Evolutionary conservation across 202 grass and related monocot species (phyloP).

Genomic region (Setaria italica): DNA sequence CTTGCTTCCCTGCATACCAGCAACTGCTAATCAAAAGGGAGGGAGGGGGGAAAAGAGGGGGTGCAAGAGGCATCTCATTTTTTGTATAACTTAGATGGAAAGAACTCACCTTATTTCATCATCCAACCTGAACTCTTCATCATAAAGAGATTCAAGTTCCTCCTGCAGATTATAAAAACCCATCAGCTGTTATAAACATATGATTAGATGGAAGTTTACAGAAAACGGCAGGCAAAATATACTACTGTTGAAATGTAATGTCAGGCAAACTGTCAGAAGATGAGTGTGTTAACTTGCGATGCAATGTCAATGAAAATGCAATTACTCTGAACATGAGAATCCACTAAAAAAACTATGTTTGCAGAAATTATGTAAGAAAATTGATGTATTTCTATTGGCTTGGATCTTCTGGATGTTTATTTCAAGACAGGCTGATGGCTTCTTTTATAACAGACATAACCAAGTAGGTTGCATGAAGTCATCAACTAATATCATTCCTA

Average conservation of each 20-base stretch:
- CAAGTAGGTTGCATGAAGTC: neutral
- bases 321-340: constrained; percentile 32
- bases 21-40: constrained; percentile 36
- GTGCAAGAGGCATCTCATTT: neutral
- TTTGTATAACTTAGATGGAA: constrained; percentile 26
- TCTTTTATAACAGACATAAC: constrained; percentile 13
- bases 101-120: constrained; percentile 76
- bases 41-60: neutral
- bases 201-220: constrained; percentile 26
- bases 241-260: constrained; percentile 17
- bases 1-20: constrained; percentile 63
- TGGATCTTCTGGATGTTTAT: constrained; percentile 23
- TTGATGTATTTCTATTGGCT: constrained; percentile 4
- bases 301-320: neutral
- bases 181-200: constrained; percentile 43
- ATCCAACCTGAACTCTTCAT: constrained; percentile 75
- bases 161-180: constrained; percentile 50
- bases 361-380: neutral
- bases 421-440: neutral
- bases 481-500: constrained; percentile 21
- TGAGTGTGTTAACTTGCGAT: constrained; percentile 11
- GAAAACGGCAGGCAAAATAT: constrained; percentile 5
- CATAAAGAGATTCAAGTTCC: constrained; percentile 63
- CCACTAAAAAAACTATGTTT: constrained; percentile 14
- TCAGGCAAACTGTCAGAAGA: neutral